phyloP scores from a whole-genome alignment of 257 asterid species.

The Gentiana straminea region DNA sequence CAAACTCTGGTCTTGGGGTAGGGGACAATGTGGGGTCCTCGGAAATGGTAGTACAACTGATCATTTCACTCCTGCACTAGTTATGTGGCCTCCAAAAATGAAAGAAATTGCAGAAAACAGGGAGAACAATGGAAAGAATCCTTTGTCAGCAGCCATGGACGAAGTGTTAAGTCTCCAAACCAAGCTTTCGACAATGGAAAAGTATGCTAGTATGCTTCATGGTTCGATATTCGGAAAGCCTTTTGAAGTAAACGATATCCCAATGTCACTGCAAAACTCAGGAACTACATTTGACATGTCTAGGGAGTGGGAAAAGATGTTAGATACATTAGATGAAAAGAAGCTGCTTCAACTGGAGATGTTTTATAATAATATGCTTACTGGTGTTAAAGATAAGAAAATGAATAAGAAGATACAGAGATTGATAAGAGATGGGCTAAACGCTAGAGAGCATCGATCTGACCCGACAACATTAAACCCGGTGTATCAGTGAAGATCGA shows the following conservation, averaged over 20 bases:
- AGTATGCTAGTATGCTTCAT: slow-evolving; percentile 69
- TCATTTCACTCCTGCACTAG: slow-evolving; percentile 40
- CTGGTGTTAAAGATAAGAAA: slow-evolving; percentile 70
- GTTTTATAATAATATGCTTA: slow-evolving; percentile 66
- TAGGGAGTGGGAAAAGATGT: slow-evolving; percentile 76
- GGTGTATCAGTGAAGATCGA: too few species aligned
- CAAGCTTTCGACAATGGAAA: slow-evolving; percentile 43
- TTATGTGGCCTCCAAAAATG: slow-evolving; percentile 52
- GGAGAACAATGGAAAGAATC: slow-evolving; percentile 12
- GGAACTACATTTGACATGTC: slow-evolving; percentile 45
- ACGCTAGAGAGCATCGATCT: slow-evolving; percentile 12
- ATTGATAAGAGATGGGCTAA: slow-evolving; percentile 46
- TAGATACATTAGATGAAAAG: slow-evolving; percentile 58
- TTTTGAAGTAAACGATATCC: slow-evolving; percentile 54
- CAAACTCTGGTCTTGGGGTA: slow-evolving; percentile 91
- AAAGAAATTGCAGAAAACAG: slow-evolving; percentile 13
- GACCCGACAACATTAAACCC: too few species aligned
- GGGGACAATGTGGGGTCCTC: slow-evolving; percentile 88
- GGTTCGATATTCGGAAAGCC: slow-evolving; percentile 76
- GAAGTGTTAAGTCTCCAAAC: slow-evolving; percentile 56
- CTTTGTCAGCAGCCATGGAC: slow-evolving; percentile 38
- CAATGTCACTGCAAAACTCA: slow-evolving; percentile 28
- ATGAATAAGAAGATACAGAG: slow-evolving; percentile 67
- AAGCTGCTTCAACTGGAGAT: slow-evolving; percentile 54
- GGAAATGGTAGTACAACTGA: slow-evolving; percentile 53